Base-by-base conservation (phyloP, 225 moss, liverwort and hornwort genomes). In the Thuidium tamariscinum region DNA sequence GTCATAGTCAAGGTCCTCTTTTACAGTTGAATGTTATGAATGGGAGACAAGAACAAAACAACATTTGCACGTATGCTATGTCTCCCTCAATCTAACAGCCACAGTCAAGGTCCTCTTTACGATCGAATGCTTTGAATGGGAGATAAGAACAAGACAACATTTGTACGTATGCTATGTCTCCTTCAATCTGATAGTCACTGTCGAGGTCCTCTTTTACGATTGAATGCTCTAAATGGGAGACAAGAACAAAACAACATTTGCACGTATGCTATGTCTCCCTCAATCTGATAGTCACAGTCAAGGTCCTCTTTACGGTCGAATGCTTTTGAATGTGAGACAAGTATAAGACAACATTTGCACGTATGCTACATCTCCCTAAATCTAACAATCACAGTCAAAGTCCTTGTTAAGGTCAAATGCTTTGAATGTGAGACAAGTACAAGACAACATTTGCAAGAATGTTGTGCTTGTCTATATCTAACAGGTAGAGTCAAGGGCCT, bases 401-500 rank as follows among this genome's bases (percentile, higher is more conserved):
- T 26, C 26, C 11, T 6, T 11, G 16, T 41, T 6, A 27, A 26
- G 9, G 10, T 72, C 29, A 4, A 44, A 29, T 44, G 16, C 29
- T 46, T 14, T 46, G 1, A 46, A 48, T 25, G 41, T 41, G 26
- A 26, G 4, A 69, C 69, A 41, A 14, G 39, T 69, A 74, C 4
- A 34, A 18, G 30, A 23, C 4, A 46, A 6, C 46, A 48, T 42
- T 3, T 73, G 1, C 11, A 44, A 19, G 6, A 11, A 15, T 27
- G 17, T 6, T n/a, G n/a, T n/a, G n/a, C n/a, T n/a, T n/a, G n/a
- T n/a, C n/a, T n/a, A n/a, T n/a, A n/a, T n/a, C n/a, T 21, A 34
- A 67, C 1, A 44, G 1, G 46, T 0, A 30, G 0, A 8, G 4
- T 69, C 25, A 29, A 27, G 16, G 7, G 30, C 32, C 2, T 11